Evolutionary conservation across 768 basidiomycete species (phyloP), one percentile per base, ranked within the genome.

Genomic region (Suillus hirtellus): DNA sequence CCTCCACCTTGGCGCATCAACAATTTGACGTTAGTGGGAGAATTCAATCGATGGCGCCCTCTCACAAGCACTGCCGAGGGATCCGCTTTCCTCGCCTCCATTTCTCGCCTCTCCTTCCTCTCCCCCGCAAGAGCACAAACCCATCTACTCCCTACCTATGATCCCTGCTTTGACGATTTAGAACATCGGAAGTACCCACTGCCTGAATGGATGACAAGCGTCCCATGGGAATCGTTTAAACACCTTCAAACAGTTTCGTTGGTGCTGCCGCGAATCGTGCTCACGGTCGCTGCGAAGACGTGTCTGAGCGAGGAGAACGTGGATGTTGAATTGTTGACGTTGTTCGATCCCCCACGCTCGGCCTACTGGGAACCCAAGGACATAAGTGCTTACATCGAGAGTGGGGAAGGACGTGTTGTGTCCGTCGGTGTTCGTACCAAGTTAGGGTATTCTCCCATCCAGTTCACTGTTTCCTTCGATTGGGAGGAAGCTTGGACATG

Each of bases 101-200:
- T 82, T 37, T 77, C 79, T 1, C 79, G 77, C 60, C 71, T 82
- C 11, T 73, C 74, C 9, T 63, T 81, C 47, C 75, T 62, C 60
- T 52, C 35, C 40, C 31, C 31, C 38, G 11, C 49, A 35, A 37
- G 44, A 8, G 21, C 60, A 31, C 40, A 59, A 14, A 46, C 47
- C 34, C 50, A 59, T 8, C 14, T 37, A 14, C 42, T 38, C 34
- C 14, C 17, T 6, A 50, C 11, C 5, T 34, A 17, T 8, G 55
- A 58, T 34, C 40, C 55, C 40, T 19, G 37, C 44, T 40, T 56
- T 1, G 9, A 27, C 10, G 40, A 44, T 34, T 7, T 44, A n/a
- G 17, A 38, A 21, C 2, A 17, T 34, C 17, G 24, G 10, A 19
- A 27, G 17, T 42, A 42, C 17, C 38, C 19, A 4, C 53, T 64